Percentiles rank a stretch among this genome's conserved stretches.
Conservation (phyloP, 768 basidiomycete species). For the Mycena indigotica region DNA sequence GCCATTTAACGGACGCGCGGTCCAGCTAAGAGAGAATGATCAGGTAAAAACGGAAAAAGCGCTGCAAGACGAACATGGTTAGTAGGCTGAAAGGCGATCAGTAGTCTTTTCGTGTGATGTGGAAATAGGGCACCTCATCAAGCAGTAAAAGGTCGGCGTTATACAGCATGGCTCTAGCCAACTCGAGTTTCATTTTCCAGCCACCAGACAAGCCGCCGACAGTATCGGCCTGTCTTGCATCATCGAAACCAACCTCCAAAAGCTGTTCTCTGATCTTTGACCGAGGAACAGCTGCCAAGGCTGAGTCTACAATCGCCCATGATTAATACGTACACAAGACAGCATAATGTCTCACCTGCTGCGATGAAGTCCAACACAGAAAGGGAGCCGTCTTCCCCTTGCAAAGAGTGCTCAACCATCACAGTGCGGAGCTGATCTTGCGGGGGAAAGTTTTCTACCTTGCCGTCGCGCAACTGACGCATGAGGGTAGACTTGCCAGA, state of each 20-base stretch:
- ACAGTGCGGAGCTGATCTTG: conserved; percentile 84
- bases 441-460: conserved; percentile 95
- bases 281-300: conserved; percentile 60
- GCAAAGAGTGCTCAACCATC: conserved; percentile 97
- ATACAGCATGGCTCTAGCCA: conserved; percentile 95
- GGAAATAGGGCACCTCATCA: conserved; percentile 65
- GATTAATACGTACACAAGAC: background rate
- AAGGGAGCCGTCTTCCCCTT: conserved; percentile 86
- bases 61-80: conserved; percentile 70
- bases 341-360: conserved; percentile 53
- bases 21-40: conserved; percentile 56
- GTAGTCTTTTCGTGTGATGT: conserved; percentile 7
- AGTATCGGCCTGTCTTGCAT: conserved; percentile 76
- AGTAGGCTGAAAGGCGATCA: conserved; percentile 61
- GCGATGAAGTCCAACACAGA: conserved; percentile 90
- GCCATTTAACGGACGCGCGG: conserved; percentile 84
- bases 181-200: conserved; percentile 99
- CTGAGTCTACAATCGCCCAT: conserved; percentile 55
- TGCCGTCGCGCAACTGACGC: conserved; percentile 92
- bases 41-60: conserved; percentile 5
- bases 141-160: conserved; percentile 84
- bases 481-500: conserved; percentile 95
- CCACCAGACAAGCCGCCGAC: conserved; percentile 94
- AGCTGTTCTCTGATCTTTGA: conserved; percentile 80
- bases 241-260: conserved; percentile 88